Evolutionary conservation across 139 green algal species (phyloP).

Genomic region (Gonium pectorale): DNA sequence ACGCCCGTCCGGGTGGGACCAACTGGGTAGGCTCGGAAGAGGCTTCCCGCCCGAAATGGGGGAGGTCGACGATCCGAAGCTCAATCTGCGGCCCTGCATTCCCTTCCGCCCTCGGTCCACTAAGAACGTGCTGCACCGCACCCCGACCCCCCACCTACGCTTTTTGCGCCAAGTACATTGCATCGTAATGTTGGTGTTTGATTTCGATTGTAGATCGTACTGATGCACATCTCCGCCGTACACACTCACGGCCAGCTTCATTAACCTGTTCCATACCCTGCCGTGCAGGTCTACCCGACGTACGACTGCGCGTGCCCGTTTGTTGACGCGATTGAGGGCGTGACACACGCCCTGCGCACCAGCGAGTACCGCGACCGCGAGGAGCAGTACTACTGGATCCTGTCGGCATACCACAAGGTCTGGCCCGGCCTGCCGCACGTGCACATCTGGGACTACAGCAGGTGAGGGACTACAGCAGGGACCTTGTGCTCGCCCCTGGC

Average conservation of each 20-base stretch:
- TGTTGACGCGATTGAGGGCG: constrained; percentile 93
- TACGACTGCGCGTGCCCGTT: constrained; percentile 99
- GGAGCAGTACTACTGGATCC: constrained; percentile 91
- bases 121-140: too few species aligned
- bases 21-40: constrained; percentile 50
- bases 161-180: too few species aligned
- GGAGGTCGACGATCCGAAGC: constrained; percentile 44
- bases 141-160: too few species aligned
- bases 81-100: constrained; percentile 51
- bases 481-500: too few species aligned
- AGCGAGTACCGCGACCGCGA: constrained; percentile 92
- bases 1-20: not conserved
- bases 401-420: constrained; percentile 80
- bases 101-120: too few species aligned
- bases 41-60: not conserved
- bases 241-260: not conserved
- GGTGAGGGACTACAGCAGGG: constrained; percentile 59
- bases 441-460: constrained; percentile 96
- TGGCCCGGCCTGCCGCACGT: constrained; percentile 87
- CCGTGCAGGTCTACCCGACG: constrained; percentile 93
- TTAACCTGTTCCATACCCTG: not conserved
- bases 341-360: constrained; percentile 97
- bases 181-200: too few species aligned
- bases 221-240: not conserved
- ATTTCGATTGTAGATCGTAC: too few species aligned